Percentiles rank a stretch among this genome's conserved stretches.
These are phyloP conservation scores for Brassica nigra DNA, from an alignment of 345 rosid genomes.

Conservation along the genomic window DNA sequence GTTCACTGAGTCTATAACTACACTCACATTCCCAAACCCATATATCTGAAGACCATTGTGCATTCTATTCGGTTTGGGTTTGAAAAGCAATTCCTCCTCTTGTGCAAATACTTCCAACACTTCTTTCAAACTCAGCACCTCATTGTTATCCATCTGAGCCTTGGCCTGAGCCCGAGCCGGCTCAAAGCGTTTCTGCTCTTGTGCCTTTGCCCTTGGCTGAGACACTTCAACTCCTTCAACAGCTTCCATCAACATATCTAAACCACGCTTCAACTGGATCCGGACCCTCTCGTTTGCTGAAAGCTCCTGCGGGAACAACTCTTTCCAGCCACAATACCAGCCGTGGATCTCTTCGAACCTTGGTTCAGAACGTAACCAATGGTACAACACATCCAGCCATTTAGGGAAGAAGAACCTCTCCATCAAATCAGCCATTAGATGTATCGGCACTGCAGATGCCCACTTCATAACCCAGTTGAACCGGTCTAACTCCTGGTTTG, in stretches of 20 bases:
- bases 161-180: neutral
- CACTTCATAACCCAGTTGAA: slow-evolving; percentile 79
- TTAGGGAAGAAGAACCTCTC: slow-evolving; percentile 78
- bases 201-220: neutral
- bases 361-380: neutral
- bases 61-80: neutral
- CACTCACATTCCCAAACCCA: neutral
- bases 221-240: neutral
- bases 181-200: neutral
- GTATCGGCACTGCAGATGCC: slow-evolving; percentile 82
- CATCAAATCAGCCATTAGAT: slow-evolving; percentile 91
- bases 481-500: slow-evolving; percentile 73
- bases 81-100: neutral
- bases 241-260: neutral
- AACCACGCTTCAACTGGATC: neutral
- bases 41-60: neutral
- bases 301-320: neutral
- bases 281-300: slow-evolving; percentile 1
- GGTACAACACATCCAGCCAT: slow-evolving; percentile 40
- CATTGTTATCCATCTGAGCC: neutral
- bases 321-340: neutral
- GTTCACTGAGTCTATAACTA: neutral
- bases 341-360: neutral
- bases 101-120: neutral
- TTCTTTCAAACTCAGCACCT: neutral